These are phyloP conservation scores for Aspergillus nidulans DNA, from an alignment of 495 filamentous ascomycete species.

Conservation along the genomic window DNA sequence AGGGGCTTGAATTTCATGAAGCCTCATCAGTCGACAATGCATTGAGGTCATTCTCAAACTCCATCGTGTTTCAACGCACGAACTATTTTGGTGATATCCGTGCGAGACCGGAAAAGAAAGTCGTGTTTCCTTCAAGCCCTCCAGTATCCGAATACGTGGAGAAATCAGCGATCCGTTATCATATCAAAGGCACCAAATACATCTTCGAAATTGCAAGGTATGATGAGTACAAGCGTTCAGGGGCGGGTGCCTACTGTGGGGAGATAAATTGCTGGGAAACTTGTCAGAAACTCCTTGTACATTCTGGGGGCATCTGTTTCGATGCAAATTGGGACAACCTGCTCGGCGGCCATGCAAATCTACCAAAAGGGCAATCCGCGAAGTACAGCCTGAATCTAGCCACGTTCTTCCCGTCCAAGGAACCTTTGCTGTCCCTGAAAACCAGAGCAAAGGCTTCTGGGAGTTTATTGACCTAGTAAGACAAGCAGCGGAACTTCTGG, in stretches of 20 bases:
- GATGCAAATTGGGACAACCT: constrained; percentile 48
- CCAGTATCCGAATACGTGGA: constrained; percentile 37
- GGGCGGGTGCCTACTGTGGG: background rate
- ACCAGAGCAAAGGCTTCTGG: constrained; percentile 22
- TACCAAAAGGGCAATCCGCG: constrained; percentile 26
- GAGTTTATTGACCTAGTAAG: constrained; percentile 33
- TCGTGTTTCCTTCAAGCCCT: constrained; percentile 18
- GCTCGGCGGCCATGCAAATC: constrained; percentile 29
- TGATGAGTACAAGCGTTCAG: constrained; percentile 40
- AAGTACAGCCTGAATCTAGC: constrained; percentile 38
- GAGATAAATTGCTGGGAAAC: constrained; percentile 10
- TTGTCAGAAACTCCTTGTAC: constrained; percentile 20
- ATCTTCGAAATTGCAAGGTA: constrained; percentile 54
- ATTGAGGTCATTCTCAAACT: constrained; percentile 25
- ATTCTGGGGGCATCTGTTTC: constrained; percentile 48
- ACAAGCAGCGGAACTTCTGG: constrained; percentile 25
- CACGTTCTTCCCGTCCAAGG: constrained; percentile 41
- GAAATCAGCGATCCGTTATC: constrained; percentile 48
- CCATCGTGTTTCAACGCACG: constrained; percentile 19
- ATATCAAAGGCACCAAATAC: constrained; percentile 44
- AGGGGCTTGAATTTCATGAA: constrained; percentile 29
- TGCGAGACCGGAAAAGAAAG: constrained; percentile 21
- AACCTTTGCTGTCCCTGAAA: constrained; percentile 5
- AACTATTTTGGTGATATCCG: constrained; percentile 17
- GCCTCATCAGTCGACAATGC: constrained; percentile 20